Conservation (phyloP, 2,329 filamentous ascomycete species). For the Diplodia seriata region DNA sequence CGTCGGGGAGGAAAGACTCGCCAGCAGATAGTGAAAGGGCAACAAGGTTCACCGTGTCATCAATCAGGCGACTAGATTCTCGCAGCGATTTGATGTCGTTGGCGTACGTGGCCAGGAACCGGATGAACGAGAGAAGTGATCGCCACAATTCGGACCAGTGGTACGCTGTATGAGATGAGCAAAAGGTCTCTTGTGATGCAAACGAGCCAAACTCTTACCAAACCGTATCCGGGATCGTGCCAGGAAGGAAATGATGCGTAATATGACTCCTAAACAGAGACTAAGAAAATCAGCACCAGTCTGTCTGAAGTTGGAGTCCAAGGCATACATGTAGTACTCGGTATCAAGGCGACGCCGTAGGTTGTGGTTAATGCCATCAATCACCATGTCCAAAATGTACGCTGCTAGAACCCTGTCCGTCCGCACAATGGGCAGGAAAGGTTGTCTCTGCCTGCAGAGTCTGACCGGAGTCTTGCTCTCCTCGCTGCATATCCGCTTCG, state of each 20-base stretch:
- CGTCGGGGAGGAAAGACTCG: conserved; percentile 87
- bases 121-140: conserved; percentile 82
- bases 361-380: conserved; percentile 94
- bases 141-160: conserved; percentile 98
- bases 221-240: conserved; percentile 82
- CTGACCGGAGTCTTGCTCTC: conserved; percentile 77
- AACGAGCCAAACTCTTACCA: conserved; percentile 39
- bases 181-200: conserved; percentile 12
- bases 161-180: conserved; percentile 59
- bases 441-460: conserved; percentile 86
- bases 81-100: conserved; percentile 73
- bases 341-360: conserved; percentile 84
- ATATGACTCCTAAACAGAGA: conserved; percentile 79
- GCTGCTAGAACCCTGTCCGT: conserved; percentile 77
- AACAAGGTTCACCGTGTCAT: conserved; percentile 80
- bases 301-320: neutral
- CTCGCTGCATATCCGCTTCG: conserved; percentile 83
- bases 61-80: conserved; percentile 75
- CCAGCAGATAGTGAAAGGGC: conserved; percentile 84
- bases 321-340: conserved; percentile 73
- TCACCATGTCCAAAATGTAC: conserved; percentile 81
- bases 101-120: conserved; percentile 88
- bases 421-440: conserved; percentile 77
- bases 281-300: conserved; percentile 39
- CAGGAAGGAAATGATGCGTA: conserved; percentile 83